Evolutionary conservation across 768 basidiomycete genomes (phyloP).

Genomic region (Trametes sanguinea): DNA sequence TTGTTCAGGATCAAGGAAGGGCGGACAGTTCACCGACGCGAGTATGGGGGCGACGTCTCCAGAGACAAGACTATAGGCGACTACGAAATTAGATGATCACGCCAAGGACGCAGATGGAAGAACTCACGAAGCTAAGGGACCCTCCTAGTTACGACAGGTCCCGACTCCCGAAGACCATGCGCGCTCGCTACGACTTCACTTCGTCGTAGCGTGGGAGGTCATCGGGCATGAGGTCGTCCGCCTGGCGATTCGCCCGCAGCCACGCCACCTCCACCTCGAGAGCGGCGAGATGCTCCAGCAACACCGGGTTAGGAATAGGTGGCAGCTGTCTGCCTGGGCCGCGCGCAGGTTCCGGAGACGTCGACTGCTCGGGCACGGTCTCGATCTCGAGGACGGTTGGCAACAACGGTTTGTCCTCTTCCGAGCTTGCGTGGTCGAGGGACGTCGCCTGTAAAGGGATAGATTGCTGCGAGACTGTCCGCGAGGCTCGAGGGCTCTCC

Average conservation of each 20-base stretch:
- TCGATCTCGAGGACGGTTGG: not conserved
- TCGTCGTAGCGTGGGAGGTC: not conserved
- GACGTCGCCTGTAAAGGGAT: not conserved
- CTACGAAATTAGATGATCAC: too few species aligned
- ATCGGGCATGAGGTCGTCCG: not conserved
- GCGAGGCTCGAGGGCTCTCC: not conserved
- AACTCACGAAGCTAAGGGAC: not conserved
- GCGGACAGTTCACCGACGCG: too few species aligned
- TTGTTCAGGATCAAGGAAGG: too few species aligned
- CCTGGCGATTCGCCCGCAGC: not conserved
- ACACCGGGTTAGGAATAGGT: not conserved
- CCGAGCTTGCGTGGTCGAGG: not conserved
- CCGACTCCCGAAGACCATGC: too few species aligned
- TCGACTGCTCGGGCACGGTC: not conserved
- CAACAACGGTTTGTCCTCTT: not conserved
- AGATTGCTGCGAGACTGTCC: not conserved
- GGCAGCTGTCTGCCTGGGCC: not conserved
- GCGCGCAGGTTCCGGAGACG: not conserved
- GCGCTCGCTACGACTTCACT: not conserved
- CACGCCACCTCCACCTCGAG: constrained; percentile 14
- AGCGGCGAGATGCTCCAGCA: constrained; percentile 4
- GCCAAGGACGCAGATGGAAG: too few species aligned
- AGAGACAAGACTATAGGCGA: too few species aligned
- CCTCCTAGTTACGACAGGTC: too few species aligned
- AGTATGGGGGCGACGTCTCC: too few species aligned